phyloP scores from a whole-genome alignment of 495 filamentous ascomycete species.

The Hypoxylon subgilvum region DNA sequence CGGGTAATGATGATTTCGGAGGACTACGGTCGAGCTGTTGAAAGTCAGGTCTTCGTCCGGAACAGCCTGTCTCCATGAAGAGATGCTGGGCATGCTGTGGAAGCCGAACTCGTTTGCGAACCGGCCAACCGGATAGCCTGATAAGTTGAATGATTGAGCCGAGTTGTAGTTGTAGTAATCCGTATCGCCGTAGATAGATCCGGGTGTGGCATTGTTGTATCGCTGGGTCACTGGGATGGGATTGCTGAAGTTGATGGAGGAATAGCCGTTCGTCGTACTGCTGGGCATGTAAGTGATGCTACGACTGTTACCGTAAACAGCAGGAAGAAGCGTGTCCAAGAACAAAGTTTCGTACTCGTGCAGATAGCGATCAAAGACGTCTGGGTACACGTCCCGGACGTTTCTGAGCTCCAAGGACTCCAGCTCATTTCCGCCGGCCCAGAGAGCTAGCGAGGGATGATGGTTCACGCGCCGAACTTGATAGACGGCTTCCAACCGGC shows the following conservation, averaged over 20 bases:
- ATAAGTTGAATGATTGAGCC: constrained; percentile 60
- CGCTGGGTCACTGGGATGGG: constrained; percentile 65
- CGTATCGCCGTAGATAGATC: constrained; percentile 69
- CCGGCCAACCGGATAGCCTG: constrained; percentile 64
- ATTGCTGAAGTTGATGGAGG: constrained; percentile 61
- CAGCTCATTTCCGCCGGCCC: constrained; percentile 72
- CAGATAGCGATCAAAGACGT: constrained; percentile 50
- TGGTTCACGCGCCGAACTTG: constrained; percentile 69
- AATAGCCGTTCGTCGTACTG: constrained; percentile 70
- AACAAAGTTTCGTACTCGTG: constrained; percentile 69
- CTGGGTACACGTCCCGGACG: constrained; percentile 54
- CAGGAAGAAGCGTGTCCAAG: constrained; percentile 63
- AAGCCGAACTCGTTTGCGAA: constrained; percentile 73
- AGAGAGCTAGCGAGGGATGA: constrained; percentile 70
- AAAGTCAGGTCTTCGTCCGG: constrained; percentile 59
- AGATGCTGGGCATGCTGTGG: constrained; percentile 69
- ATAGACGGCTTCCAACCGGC: constrained; percentile 63
- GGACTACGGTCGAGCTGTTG: constrained; percentile 64
- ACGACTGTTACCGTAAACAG: constrained; percentile 67
- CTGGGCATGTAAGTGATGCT: constrained; percentile 73
- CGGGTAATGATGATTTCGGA: constrained; percentile 72
- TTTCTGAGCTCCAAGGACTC: constrained; percentile 61
- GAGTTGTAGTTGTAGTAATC: constrained; percentile 74
- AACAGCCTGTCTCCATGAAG: constrained; percentile 65
- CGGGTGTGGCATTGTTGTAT: constrained; percentile 63